Percentiles rank a stretch among this genome's conserved stretches.
Conservation (phyloP, 176 grass and related monocot genomes). For the Rhipidocladum racemiflorum region DNA sequence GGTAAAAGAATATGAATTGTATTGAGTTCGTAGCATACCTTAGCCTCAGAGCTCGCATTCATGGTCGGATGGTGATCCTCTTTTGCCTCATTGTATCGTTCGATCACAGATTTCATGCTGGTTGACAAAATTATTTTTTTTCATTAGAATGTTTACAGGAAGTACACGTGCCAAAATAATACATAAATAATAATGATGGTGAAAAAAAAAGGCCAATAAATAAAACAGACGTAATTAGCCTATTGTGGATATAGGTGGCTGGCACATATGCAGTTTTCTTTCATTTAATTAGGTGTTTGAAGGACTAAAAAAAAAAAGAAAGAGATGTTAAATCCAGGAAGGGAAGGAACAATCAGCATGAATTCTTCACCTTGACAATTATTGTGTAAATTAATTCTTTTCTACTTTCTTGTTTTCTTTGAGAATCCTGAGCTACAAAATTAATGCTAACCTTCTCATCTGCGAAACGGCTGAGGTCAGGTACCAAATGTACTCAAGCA, state of each 20-base stretch:
- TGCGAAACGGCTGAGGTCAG: not conserved
- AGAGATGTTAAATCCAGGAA: not conserved
- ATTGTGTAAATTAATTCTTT: not conserved
- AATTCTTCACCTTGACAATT: not conserved
- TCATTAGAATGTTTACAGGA: not conserved
- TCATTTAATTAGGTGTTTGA: not conserved
- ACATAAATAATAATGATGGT: not conserved
- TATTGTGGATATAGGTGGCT: not conserved
- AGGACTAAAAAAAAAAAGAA: not conserved
- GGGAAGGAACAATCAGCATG: not conserved
- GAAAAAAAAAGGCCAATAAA: not conserved
- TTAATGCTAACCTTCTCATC: not conserved
- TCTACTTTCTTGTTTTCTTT: not conserved
- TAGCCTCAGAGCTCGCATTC: slow-evolving; percentile 22
- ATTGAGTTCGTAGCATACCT: slow-evolving; percentile 2
- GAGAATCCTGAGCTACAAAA: not conserved
- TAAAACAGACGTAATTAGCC: not conserved
- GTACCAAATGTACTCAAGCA: not conserved
- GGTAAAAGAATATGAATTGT: not conserved
- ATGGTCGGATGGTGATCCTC: slow-evolving; percentile 5
- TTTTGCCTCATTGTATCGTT: slow-evolving; percentile 32
- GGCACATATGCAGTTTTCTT: not conserved
- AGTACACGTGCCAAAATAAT: not conserved
- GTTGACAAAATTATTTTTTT: not conserved
- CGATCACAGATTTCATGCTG: slow-evolving; percentile 37